These are phyloP conservation scores for Aspergillus viridinutans DNA, from an alignment of 2,329 filamentous ascomycete genomes.

Conservation along the genomic window DNA sequence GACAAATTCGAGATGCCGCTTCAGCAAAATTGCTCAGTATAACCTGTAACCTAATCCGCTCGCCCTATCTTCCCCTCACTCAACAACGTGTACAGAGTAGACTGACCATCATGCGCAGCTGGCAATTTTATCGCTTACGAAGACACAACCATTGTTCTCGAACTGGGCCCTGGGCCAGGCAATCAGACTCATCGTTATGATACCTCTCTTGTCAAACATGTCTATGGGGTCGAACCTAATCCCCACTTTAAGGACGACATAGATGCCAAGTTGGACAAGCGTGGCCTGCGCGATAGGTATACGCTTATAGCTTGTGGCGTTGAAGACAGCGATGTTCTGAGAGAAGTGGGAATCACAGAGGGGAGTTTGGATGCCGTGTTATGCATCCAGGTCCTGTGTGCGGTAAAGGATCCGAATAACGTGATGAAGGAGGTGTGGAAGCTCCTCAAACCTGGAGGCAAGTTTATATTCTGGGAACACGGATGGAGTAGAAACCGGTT, in stretches of 20 bases:
- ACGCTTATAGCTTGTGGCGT: constrained; percentile 36
- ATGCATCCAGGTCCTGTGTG: constrained; percentile 44
- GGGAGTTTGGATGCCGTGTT: constrained; percentile 38
- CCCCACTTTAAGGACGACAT: constrained; percentile 29
- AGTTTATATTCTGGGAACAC: constrained; percentile 48
- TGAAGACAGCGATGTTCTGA: constrained; percentile 38
- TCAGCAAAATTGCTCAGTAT: constrained; percentile 14
- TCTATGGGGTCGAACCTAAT: constrained; percentile 45
- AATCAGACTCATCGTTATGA: constrained; percentile 43
- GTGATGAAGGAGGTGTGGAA: constrained; percentile 32
- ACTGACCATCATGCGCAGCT: background rate
- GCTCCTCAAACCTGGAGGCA: constrained; percentile 44
- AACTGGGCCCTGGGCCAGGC: constrained; percentile 44
- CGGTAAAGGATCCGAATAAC: constrained; percentile 24
- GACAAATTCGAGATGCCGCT: constrained; percentile 16
- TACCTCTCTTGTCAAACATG: constrained; percentile 23
- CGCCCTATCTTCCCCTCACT: background rate
- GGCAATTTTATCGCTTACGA: constrained; percentile 30
- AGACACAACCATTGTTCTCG: constrained; percentile 37
- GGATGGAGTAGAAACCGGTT: constrained; percentile 14
- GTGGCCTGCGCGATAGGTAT: constrained; percentile 34
- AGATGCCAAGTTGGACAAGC: constrained; percentile 24
- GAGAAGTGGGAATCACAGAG: constrained; percentile 31
- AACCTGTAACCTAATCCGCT: constrained; percentile 10
- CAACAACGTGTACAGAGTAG: background rate